Conservation (phyloP, 306 rosid species). For the Vigna reflexopilosa region DNA sequence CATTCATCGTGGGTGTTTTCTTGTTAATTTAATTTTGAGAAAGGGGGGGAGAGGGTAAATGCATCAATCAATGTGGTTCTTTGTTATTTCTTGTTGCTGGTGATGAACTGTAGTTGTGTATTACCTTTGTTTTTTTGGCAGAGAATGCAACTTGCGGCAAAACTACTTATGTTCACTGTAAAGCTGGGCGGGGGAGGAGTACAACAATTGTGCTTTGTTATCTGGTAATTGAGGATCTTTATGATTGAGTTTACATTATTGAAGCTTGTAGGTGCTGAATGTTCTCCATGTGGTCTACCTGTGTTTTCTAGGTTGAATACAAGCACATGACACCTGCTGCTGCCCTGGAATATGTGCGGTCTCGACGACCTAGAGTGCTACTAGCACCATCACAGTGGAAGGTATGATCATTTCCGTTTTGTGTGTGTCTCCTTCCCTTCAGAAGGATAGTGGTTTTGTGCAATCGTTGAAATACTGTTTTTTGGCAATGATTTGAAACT, state of each 20-base stretch:
- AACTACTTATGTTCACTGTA: slow-evolving; percentile 96
- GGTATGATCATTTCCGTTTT: slow-evolving; percentile 49
- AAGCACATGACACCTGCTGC: slow-evolving; percentile 87
- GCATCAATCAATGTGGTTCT: slow-evolving; percentile 23
- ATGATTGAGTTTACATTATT: slow-evolving; percentile 15
- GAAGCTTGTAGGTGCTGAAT: slow-evolving; percentile 24
- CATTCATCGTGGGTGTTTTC: slow-evolving; percentile 72
- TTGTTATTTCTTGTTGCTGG: slow-evolving; percentile 8
- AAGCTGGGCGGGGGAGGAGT: slow-evolving; percentile 98
- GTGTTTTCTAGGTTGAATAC: slow-evolving; percentile 70
- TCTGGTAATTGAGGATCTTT: slow-evolving; percentile 65
- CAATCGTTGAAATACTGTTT: slow-evolving; percentile 2
- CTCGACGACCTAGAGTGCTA: slow-evolving; percentile 88
- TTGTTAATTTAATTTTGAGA: slow-evolving; percentile 16
- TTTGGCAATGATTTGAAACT: slow-evolving; percentile 31
- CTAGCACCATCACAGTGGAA: slow-evolving; percentile 96
- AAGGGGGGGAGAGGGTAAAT: neutral
- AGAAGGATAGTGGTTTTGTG: slow-evolving; percentile 3
- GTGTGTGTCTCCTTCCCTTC: neutral
- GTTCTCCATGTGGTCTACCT: slow-evolving; percentile 15
- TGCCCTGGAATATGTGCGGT: slow-evolving; percentile 87
- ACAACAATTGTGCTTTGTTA: slow-evolving; percentile 96
- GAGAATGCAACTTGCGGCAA: slow-evolving; percentile 72
- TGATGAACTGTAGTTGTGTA: neutral
- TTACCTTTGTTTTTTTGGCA: slow-evolving; percentile 40